Base-by-base conservation (phyloP, 495 filamentous ascomycete species). In the Cercophora newfieldiana region DNA sequence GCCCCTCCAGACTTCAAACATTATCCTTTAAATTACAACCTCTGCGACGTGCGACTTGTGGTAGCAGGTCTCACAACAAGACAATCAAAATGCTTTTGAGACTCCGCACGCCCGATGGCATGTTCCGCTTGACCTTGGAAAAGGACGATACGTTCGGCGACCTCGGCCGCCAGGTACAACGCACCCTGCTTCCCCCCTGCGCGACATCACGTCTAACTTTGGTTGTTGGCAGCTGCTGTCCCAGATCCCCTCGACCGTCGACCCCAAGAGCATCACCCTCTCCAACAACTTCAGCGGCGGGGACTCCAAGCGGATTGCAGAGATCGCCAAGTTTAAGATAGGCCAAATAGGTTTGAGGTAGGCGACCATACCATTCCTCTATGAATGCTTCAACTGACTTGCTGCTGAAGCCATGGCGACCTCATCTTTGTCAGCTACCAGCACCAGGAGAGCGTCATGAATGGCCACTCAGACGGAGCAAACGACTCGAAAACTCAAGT, bases 351-450 rank as follows among this genome's bases (percentile, higher is more conserved):
- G 89, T 48, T 77, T 97, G 47, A 88, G 80, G 92, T 91, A 79
- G 74, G 82, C 30, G 2, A 22, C 16, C 8, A 16, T 26, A 0
- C 4, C 44, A 24, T 22, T 16, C 14, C 1, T 26, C 14, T 30
- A 0, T 3, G 16, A 28, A 21, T 19, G 25, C 29, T 33, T 18
- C 7, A 31, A 24, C 19, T 60, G 47, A 50, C 59, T 50, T 19
- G 8, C 21, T 14, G 10, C 26, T 29, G 54, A 28, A 97, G 93
- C 59, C 91, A 99, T 75, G 95, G 95, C 47, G 93, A 96, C 69
- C 86, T 96, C 68, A 85, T 99, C 29, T 99, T 89, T 75, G 74
- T 98, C 65, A 89, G 85, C 64, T 99, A 96, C 78, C 76, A 85
- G 70, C 83, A 89, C 64, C 69, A 72, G 28, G 66, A 74, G 56